Evolutionary conservation across 78 protist genomes (phyloP).

Genomic region (Dictyostelium purpureum): DNA sequence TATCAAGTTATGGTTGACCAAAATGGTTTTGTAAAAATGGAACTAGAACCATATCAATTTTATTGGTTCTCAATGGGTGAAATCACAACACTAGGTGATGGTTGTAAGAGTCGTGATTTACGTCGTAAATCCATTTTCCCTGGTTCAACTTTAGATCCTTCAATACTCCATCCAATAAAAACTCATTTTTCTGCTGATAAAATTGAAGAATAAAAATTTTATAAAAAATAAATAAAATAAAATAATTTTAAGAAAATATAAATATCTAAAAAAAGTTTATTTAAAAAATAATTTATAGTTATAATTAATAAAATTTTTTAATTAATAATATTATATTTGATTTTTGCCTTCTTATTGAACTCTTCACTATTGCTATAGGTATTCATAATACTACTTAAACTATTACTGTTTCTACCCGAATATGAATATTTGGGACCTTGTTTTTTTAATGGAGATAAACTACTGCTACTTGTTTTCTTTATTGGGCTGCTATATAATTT

Average conservation of each 20-base stretch:
- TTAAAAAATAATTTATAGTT: not conserved
- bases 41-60: constrained; percentile 55
- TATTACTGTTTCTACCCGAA: no score
- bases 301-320: not conserved
- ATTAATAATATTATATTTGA: not conserved
- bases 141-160: not conserved
- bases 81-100: constrained; percentile 58
- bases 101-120: constrained; percentile 34
- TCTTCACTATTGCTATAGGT: no score
- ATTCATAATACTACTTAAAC: no score
- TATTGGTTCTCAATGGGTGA: constrained; percentile 78
- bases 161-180: not conserved
- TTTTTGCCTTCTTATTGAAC: no score
- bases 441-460: no score
- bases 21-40: constrained; percentile 16
- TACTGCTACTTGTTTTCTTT: no score
- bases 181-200: not conserved
- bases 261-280: not conserved
- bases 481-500: no score
- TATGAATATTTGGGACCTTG: no score
- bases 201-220: not conserved
- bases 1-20: constrained; percentile 31
- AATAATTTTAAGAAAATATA: not conserved
- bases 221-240: not conserved
- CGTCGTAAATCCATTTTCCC: constrained; percentile 28